A percentile compares a stretch with the other conserved stretches of the same genome.
Evolutionary conservation across 148 eudicot genomes (phyloP).

Genomic region (Cornus controversa): DNA sequence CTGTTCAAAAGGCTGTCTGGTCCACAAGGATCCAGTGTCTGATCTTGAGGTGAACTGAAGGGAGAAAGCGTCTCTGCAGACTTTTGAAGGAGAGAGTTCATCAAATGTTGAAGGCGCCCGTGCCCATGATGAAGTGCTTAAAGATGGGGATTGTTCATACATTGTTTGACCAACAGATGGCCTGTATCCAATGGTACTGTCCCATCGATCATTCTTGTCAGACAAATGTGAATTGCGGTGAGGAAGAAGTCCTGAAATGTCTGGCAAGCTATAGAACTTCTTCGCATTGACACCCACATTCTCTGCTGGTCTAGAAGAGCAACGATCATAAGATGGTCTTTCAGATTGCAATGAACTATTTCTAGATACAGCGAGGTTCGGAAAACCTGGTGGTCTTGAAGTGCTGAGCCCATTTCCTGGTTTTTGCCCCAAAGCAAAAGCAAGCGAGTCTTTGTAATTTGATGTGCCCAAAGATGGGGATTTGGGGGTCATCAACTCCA

Average conservation of each 20-base stretch:
- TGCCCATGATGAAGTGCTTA: slow-evolving; percentile 40
- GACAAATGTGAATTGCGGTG: slow-evolving; percentile 34
- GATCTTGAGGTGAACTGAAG: slow-evolving; percentile 44
- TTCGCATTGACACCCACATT: slow-evolving; percentile 36
- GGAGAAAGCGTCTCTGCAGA: slow-evolving; percentile 44
- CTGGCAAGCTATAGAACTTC: slow-evolving; percentile 88
- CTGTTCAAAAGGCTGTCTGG: slow-evolving; percentile 76
- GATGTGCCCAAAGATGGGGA: slow-evolving; percentile 53
- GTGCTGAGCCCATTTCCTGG: slow-evolving; percentile 44
- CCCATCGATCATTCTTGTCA: slow-evolving; percentile 41
- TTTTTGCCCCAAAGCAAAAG: slow-evolving; percentile 43
- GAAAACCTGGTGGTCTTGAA: slow-evolving; percentile 60
- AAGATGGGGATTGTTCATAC: slow-evolving; percentile 15
- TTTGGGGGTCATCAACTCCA: slow-evolving; percentile 41
- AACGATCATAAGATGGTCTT: slow-evolving; percentile 33
- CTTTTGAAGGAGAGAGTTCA: slow-evolving; percentile 55
- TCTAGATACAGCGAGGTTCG: slow-evolving; percentile 57
- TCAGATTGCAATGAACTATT: slow-evolving; percentile 57
- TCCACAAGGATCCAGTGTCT: slow-evolving; percentile 63
- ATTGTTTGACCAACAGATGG: slow-evolving; percentile 19
- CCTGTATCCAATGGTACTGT: slow-evolving; percentile 41
- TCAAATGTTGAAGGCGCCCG: slow-evolving; percentile 53
- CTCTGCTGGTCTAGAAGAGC: slow-evolving; percentile 37
- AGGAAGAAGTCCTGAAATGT: slow-evolving; percentile 72
- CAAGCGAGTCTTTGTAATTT: slow-evolving; percentile 48